Conservation (phyloP, 139 green algal genomes). For the Tetradesmus obliquus region DNA sequence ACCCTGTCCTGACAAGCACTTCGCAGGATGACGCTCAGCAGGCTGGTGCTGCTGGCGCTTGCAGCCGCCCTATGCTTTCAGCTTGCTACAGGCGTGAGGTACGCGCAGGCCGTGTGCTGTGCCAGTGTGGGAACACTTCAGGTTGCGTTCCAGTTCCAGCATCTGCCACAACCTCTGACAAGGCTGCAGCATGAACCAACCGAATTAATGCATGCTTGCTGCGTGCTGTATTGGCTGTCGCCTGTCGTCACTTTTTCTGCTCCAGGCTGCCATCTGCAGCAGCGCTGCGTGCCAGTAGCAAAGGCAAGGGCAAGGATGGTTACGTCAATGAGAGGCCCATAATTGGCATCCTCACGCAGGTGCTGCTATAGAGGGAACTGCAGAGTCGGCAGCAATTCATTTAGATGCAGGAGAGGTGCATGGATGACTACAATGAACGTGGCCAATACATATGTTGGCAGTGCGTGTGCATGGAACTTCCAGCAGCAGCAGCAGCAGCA, state of each 20-base stretch:
- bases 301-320: background rate
- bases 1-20: background rate
- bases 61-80: background rate
- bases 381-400: background rate
- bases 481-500: background rate
- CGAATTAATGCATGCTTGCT: background rate
- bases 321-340: slow-evolving; percentile 37
- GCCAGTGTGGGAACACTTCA: background rate
- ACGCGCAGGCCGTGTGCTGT: background rate
- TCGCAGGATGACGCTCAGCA: background rate
- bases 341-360: slow-evolving; percentile 44
- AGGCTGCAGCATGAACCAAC: background rate
- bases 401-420: background rate
- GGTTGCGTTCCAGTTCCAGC: background rate
- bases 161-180: background rate
- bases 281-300: background rate
- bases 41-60: background rate
- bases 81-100: background rate
- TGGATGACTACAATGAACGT: background rate
- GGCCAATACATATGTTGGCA: background rate
- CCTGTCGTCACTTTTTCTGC: background rate
- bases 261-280: slow-evolving; percentile 14
- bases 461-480: background rate
- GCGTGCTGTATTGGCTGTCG: background rate
- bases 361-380: background rate